phyloP scores from a whole-genome alignment of 108 stramenopile genomes.

The Cyclotella kingstonii region DNA sequence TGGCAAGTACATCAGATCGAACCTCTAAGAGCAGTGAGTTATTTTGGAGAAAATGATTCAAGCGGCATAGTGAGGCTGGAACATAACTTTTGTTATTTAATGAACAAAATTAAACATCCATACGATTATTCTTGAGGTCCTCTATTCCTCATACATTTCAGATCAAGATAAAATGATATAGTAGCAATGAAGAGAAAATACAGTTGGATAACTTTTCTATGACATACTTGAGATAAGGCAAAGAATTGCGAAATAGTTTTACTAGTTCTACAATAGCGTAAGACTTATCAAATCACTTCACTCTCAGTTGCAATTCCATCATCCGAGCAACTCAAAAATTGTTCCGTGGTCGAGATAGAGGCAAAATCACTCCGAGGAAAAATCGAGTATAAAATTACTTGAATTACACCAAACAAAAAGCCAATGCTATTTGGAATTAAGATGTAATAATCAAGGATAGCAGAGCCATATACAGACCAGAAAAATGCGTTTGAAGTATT shows the following conservation, averaged over 20 bases:
- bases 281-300: background rate
- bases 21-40: slow-evolving; percentile 4
- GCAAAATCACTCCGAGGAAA: slow-evolving; percentile 16
- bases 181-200: too few relatives aligned
- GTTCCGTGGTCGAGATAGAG: slow-evolving; percentile 2
- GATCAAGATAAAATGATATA: too few relatives aligned
- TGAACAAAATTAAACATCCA: too few relatives aligned
- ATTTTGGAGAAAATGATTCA: background rate
- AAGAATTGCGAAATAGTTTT: too few relatives aligned
- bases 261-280: too few relatives aligned
- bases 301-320: slow-evolving; percentile 1
- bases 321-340: slow-evolving; percentile 6
- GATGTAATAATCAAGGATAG: slow-evolving; percentile 67
- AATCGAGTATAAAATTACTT: slow-evolving; percentile 46
- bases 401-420: slow-evolving; percentile 54
- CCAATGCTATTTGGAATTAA: slow-evolving; percentile 76
- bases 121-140: too few relatives aligned
- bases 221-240: too few relatives aligned
- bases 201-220: too few relatives aligned
- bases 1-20: slow-evolving; percentile 31
- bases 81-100: too few relatives aligned
- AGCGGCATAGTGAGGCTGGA: background rate
- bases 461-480: slow-evolving; percentile 72
- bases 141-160: too few relatives aligned
- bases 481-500: slow-evolving; percentile 68